A percentile compares a stretch with the other conserved stretches of the same genome.
Evolutionary conservation across 768 basidiomycete species (phyloP).

Genomic region (Lentinula detonsa): DNA sequence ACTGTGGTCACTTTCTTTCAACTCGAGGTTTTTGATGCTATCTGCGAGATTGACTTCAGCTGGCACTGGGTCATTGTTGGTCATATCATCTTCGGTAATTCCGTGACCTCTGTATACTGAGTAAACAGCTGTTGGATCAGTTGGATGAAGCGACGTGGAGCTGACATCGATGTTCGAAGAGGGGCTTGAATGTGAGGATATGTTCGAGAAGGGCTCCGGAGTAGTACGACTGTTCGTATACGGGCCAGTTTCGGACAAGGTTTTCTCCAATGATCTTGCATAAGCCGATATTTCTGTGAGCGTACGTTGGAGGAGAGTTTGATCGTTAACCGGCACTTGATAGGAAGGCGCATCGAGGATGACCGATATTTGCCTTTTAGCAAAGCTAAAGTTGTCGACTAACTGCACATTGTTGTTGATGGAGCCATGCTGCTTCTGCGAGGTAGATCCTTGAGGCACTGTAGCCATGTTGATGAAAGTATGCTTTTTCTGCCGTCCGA

Average conservation of each 20-base stretch:
- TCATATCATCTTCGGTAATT: neutral
- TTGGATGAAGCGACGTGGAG: neutral
- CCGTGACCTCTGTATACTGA: neutral
- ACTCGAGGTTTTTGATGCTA: neutral
- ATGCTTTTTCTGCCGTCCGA: neutral
- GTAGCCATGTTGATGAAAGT: neutral
- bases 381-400: constrained; percentile 7
- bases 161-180: neutral
- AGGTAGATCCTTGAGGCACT: neutral
- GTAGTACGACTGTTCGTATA: neutral
- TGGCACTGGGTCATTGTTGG: neutral
- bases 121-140: neutral
- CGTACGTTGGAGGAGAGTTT: neutral
- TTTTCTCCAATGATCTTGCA: neutral
- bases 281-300: constrained; percentile 2
- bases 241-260: neutral
- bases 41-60: neutral
- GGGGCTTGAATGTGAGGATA: neutral
- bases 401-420: neutral
- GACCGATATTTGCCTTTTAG: neutral
- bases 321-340: neutral
- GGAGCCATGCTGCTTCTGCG: neutral
- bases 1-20: neutral
- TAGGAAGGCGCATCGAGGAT: neutral
- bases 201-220: neutral